Percentiles rank a stretch among this genome's conserved stretches.
phyloP scores from a whole-genome alignment of 495 filamentous ascomycete species.

The Tuber calosporum region DNA sequence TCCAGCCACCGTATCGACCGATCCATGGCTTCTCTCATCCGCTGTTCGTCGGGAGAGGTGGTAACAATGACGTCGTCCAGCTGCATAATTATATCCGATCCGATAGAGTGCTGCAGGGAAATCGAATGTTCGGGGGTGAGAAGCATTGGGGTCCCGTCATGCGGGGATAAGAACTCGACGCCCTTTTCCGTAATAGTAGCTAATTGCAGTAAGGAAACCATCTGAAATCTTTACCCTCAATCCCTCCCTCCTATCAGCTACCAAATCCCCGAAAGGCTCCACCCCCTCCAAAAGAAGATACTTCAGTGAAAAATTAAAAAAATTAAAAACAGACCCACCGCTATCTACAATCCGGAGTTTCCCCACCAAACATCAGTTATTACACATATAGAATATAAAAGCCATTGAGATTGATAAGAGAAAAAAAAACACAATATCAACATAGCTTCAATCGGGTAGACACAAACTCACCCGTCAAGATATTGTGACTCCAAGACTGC shows the following conservation, averaged over 20 bases:
- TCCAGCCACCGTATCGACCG: conserved; percentile 98
- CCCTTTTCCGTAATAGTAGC: conserved; percentile 93
- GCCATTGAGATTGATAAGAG: background rate
- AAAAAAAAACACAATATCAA: background rate
- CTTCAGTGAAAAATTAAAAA: conserved; percentile 1
- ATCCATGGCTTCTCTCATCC: conserved; percentile 92
- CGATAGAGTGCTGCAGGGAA: conserved; percentile 90
- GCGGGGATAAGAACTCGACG: conserved; percentile 86
- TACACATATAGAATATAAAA: background rate
- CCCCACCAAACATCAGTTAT: conserved; percentile 22
- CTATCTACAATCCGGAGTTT: conserved; percentile 55
- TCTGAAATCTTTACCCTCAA: conserved; percentile 70
- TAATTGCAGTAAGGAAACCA: conserved; percentile 92
- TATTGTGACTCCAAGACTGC: conserved; percentile 91
- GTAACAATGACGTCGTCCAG: conserved; percentile 95
- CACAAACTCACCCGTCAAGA: conserved; percentile 56
- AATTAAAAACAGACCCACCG: conserved; percentile 69
- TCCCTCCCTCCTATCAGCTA: background rate
- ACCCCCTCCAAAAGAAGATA: background rate
- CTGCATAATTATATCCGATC: conserved; percentile 99
- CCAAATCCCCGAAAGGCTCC: background rate
- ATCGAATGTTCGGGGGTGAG: conserved; percentile 97
- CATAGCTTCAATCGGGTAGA: background rate
- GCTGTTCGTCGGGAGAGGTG: conserved; percentile 74
- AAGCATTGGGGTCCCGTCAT: conserved; percentile 94